Evolutionary conservation across 306 rosid species (phyloP).

Genomic region (Gleditsia sinensis): DNA sequence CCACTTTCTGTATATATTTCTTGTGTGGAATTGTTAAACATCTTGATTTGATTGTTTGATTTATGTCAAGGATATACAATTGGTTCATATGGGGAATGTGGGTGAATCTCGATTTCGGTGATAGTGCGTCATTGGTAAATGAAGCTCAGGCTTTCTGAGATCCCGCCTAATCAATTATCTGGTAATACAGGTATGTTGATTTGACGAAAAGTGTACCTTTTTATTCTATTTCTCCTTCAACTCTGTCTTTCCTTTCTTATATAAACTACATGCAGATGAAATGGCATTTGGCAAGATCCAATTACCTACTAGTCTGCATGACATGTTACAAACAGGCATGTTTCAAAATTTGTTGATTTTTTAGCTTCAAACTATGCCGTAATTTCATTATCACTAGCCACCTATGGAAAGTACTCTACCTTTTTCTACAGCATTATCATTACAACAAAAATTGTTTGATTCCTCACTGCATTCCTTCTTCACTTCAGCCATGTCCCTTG

Average conservation of each 20-base stretch:
- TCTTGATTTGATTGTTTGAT: constrained; percentile 21
- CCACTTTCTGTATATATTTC: constrained; percentile 5
- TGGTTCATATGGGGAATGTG: constrained; percentile 48
- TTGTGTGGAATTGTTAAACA: constrained; percentile 4
- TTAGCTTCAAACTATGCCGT: neutral
- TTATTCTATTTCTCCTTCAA: neutral
- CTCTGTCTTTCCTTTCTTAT: neutral
- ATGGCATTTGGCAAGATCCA: constrained; percentile 32
- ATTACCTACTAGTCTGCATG: too few relatives aligned
- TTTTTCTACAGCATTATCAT: too few relatives aligned
- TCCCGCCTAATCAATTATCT: constrained; percentile 50
- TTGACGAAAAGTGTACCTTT: constrained; percentile 13
- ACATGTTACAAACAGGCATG: constrained; percentile 26
- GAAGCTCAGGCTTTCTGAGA: constrained; percentile 51
- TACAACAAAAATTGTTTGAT: too few relatives aligned
- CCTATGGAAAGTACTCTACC: constrained; percentile 5
- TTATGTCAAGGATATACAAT: constrained; percentile 5
- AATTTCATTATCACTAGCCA: neutral
- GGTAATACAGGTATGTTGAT: constrained; percentile 41
- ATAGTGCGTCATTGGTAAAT: constrained; percentile 47
- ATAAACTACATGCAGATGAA: constrained; percentile 19
- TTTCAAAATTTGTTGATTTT: neutral
- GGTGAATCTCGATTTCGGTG: constrained; percentile 41
- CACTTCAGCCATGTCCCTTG: too few relatives aligned
- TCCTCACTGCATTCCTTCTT: constrained; percentile 30